Base-by-base conservation (phyloP, 108 stramenopile species). In the Fistulifera pelliculosa region DNA sequence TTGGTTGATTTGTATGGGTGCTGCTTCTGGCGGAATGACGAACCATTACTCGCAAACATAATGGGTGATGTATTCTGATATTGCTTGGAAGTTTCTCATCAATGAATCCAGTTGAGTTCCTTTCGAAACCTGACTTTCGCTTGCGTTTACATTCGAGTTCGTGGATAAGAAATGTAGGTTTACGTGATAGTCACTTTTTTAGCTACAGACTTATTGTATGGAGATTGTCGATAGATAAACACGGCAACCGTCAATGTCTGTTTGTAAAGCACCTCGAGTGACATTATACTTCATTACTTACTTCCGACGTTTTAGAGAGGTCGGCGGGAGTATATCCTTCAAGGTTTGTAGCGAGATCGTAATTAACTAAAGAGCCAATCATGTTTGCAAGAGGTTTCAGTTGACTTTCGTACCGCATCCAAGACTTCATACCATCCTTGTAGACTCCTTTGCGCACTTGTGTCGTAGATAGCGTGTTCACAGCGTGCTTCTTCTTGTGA, bases 401-500 rank as follows among this genome's bases (percentile, higher is more conserved):
- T 11, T 69, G 74, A 1, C 64, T 52, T 42, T 79, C 89, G 56
- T 90, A 86, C 8, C 70, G 45, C 25, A 66, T 78, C 89, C 89
- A 90, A 38, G 76, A 62, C 41, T 86, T 64, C 15, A 90, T 64
- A 73, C 80, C 78, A 58, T 84, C 71, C 47, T 74, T 79, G 68
- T 88, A 93, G 16, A 93, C 58, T 2, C 78, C 76, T 64, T 80
- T 80, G 14, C 83, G 56, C 1, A 93, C 90, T 68, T 93, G 90
- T 7, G 83, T 84, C 41, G 81, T 86, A 14, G 92, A 94, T 22
- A 80, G 52, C 1, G 92, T 94, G 52, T 90, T 87, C 11, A 90
- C 88, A 38, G 79, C 81, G n/a, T 87, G 85, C 43, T 90, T 89
- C 57, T 83, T 84, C 73, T 87, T 85, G 56, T 90, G 86, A 58